phyloP scores from a whole-genome alignment of 305 asterid genomes.

The Fraxinus platypoda region DNA sequence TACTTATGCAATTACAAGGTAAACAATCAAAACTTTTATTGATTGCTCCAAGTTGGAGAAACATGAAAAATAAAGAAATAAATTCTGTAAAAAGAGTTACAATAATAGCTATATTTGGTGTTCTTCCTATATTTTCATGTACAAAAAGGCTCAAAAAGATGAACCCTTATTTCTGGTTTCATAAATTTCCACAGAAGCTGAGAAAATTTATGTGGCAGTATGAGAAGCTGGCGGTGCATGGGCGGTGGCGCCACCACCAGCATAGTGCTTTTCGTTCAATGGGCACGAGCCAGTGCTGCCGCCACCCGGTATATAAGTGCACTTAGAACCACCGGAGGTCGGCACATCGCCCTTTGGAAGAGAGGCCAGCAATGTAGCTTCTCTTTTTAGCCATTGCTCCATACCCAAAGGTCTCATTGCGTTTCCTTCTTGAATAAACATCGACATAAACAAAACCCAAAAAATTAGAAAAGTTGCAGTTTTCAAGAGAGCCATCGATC shows the following conservation, averaged over 20 bases:
- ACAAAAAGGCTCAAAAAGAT: background rate
- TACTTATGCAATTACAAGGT: background rate
- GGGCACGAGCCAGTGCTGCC: constrained; percentile 16
- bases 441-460: background rate
- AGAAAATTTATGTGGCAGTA: background rate
- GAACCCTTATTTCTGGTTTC: constrained; percentile 1
- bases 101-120: background rate
- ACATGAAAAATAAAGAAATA: constrained; percentile 2
- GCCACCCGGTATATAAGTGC: constrained; percentile 30
- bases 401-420: constrained; percentile 23
- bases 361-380: constrained; percentile 18
- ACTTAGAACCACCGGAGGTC: constrained; percentile 13
- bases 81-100: background rate
- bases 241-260: constrained; percentile 9
- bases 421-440: background rate
- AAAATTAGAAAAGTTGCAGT: background rate
- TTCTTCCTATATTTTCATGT: background rate
- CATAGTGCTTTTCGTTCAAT: constrained; percentile 21
- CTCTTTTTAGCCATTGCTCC: constrained; percentile 8
- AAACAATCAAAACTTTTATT: constrained; percentile 3
- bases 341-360: constrained; percentile 27
- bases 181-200: background rate
- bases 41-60: background rate
- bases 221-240: background rate
- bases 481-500: constrained; percentile 13